Conservation (phyloP, 2,329 filamentous ascomycete species). For the Curvularia verruculosa region DNA sequence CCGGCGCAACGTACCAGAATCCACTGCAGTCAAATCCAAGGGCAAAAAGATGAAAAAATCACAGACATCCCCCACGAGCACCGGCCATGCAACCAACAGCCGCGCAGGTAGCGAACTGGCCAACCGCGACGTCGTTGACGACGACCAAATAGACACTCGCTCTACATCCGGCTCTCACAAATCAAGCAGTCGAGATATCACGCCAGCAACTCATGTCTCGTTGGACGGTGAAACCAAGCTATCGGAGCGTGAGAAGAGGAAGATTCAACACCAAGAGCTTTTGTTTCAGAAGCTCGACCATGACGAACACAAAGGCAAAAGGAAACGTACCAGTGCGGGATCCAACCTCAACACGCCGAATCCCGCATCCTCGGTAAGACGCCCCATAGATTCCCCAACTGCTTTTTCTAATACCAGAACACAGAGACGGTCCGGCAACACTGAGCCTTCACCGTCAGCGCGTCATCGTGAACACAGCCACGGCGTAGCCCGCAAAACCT, state of each 20-base stretch:
- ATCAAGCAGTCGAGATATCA: conserved; percentile 65
- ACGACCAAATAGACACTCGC: conserved; percentile 62
- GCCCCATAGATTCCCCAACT: conserved; percentile 16
- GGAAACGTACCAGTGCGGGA: conserved; percentile 63
- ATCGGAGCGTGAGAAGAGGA: conserved; percentile 67
- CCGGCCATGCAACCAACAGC: conserved; percentile 60
- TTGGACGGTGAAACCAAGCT: conserved; percentile 57
- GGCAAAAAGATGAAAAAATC: conserved; percentile 57
- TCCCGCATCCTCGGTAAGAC: conserved; percentile 51
- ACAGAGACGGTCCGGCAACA: conserved; percentile 48
- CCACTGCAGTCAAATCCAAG: conserved; percentile 50
- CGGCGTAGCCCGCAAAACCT: conserved; percentile 45
- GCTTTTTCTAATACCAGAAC: conserved; percentile 27
- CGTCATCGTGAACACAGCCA: conserved; percentile 45
- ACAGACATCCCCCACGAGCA: conserved; percentile 61
- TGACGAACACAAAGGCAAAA: conserved; percentile 60
- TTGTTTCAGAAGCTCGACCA: conserved; percentile 66
- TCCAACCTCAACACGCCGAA: conserved; percentile 60
- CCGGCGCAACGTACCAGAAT: conserved; percentile 40
- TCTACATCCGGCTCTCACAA: conserved; percentile 64
- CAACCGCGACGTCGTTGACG: conserved; percentile 58
- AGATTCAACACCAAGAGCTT: conserved; percentile 67
- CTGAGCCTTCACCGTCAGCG: conserved; percentile 45
- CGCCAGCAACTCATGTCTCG: conserved; percentile 61
- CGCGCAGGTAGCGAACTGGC: conserved; percentile 65